Percentiles rank a stretch among this genome's conserved stretches.
These are phyloP conservation scores for Stygiomarasmius scandens DNA, from an alignment of 1,284 basidiomycete species.

Conservation along the genomic window DNA sequence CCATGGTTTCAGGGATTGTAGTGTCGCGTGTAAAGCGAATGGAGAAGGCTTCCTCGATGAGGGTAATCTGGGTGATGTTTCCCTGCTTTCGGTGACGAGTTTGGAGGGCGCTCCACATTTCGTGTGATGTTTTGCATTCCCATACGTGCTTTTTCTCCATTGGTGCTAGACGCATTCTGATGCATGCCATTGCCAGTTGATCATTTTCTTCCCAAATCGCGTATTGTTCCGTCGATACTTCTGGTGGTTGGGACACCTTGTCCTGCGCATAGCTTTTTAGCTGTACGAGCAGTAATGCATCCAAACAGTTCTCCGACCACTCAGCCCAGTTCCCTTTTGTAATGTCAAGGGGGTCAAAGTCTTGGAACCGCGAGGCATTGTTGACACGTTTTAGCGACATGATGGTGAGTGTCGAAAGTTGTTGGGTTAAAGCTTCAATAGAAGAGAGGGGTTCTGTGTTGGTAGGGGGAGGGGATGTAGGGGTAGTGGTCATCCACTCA, in stretches of 20 bases:
- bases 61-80: background rate
- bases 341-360: background rate
- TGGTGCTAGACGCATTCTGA: background rate
- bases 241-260: background rate
- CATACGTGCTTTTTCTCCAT: background rate
- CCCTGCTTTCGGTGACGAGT: slow-evolving; percentile 2
- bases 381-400: background rate
- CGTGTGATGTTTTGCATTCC: background rate
- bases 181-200: background rate
- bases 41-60: background rate
- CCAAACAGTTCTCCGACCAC: background rate
- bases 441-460: too few relatives aligned
- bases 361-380: background rate
- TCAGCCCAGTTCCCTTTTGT: background rate
- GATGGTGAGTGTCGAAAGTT: background rate
- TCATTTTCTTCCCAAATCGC: background rate
- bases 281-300: background rate
- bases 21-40: background rate
- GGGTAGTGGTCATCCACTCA: too few relatives aligned
- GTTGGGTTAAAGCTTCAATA: too few relatives aligned
- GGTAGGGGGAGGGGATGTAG: too few relatives aligned
- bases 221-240: background rate
- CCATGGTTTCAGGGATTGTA: background rate
- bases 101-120: background rate
- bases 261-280: background rate